Percentiles rank a stretch among this genome's conserved stretches.
These are phyloP conservation scores for Quercus phellos DNA, from an alignment of 331 rosid species.

Conservation along the genomic window DNA sequence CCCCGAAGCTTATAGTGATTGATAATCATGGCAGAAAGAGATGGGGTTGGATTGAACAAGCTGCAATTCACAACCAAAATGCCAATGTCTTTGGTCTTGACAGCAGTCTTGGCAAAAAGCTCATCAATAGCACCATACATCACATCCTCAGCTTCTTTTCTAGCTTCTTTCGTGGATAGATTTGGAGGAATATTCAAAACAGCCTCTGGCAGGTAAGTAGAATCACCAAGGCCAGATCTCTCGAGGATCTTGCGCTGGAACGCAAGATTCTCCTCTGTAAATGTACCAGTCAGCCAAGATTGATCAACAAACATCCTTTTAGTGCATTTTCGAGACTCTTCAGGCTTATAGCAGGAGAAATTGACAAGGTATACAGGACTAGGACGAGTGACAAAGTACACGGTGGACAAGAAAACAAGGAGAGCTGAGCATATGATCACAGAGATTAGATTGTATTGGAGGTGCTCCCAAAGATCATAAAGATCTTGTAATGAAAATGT, in stretches of 20 bases:
- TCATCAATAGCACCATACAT: constrained; percentile 92
- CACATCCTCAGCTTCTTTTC: constrained; percentile 83
- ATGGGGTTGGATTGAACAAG: constrained; percentile 87
- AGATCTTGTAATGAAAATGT: constrained; percentile 73
- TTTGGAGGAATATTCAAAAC: constrained; percentile 88
- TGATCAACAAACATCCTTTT: constrained; percentile 74
- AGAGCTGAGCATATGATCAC: constrained; percentile 71
- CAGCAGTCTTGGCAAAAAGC: constrained; percentile 63
- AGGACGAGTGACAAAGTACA: constrained; percentile 76
- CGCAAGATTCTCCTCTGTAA: constrained; percentile 60
- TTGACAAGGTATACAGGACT: constrained; percentile 72
- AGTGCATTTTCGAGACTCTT: constrained; percentile 64
- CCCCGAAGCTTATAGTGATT: constrained; percentile 92
- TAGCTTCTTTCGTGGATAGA: constrained; percentile 87
- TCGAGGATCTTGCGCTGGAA: constrained; percentile 85
- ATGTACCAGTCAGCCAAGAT: constrained; percentile 56
- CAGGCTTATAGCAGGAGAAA: constrained; percentile 92
- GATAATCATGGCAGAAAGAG: constrained; percentile 87
- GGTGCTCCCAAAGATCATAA: constrained; percentile 76
- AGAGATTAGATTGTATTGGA: constrained; percentile 66
- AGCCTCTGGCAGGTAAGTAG: constrained; percentile 88
- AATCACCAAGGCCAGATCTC: constrained; percentile 92
- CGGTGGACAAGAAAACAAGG: constrained; percentile 73
- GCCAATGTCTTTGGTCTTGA: constrained; percentile 85
- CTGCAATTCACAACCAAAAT: constrained; percentile 88